phyloP scores from a whole-genome alignment of 2,329 filamentous ascomycete genomes.

The Aspergillus intermedius region DNA sequence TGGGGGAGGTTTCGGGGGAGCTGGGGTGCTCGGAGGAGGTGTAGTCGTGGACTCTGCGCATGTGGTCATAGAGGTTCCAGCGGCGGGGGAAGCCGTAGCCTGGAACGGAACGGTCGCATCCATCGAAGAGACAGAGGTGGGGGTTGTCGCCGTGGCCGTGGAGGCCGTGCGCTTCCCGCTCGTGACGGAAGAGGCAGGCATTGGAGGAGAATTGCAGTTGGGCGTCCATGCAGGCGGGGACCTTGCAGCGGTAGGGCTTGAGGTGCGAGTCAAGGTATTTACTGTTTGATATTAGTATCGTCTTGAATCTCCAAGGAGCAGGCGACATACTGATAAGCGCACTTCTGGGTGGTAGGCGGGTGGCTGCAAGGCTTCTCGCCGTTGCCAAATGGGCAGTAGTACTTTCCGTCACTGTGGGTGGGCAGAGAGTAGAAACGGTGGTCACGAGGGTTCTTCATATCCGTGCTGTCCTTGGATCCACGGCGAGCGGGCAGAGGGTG shows the following conservation, averaged over 20 bases:
- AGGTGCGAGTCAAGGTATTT: conserved; percentile 96
- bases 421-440: conserved; percentile 38
- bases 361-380: conserved; percentile 71
- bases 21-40: conserved; percentile 38
- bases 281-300: conserved; percentile 43
- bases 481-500: conserved; percentile 26
- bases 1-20: conserved; percentile 35
- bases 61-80: conserved; percentile 95
- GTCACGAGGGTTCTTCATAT: conserved; percentile 36
- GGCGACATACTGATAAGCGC: conserved; percentile 86
- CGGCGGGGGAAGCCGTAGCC: conserved; percentile 89
- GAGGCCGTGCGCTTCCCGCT: conserved; percentile 91
- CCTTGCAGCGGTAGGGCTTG: conserved; percentile 94
- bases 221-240: conserved; percentile 71
- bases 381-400: conserved; percentile 79
- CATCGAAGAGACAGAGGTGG: conserved; percentile 78
- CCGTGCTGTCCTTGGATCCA: conserved; percentile 32
- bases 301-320: too few relatives aligned
- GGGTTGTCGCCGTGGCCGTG: conserved; percentile 92
- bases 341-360: conserved; percentile 93
- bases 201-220: conserved; percentile 93
- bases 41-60: conserved; percentile 82
- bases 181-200: conserved; percentile 86
- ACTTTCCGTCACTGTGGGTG: conserved; percentile 64
- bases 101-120: conserved; percentile 73